Percentiles rank a stretch among this genome's conserved stretches.
These are phyloP conservation scores for Chlamydomonas sp. DNA, from an alignment of 139 green algal species.

Conservation along the genomic window DNA sequence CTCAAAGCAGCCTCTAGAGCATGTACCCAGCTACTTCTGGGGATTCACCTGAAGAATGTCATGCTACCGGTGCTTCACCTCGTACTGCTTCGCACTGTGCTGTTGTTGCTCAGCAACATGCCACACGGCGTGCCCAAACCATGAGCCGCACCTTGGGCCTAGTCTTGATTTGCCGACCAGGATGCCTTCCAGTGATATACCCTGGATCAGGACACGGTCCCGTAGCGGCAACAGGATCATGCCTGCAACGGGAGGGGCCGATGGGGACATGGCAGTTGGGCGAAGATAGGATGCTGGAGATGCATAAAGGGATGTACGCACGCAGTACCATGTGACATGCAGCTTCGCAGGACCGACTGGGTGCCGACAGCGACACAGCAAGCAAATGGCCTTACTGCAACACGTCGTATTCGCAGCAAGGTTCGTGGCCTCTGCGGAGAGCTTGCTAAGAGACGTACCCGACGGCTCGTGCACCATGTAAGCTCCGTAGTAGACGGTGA, in stretches of 20 bases:
- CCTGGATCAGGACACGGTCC: neutral
- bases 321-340: neutral
- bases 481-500: neutral
- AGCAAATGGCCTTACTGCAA: no score
- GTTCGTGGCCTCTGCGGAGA: no score
- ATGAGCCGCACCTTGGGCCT: neutral
- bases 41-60: no score
- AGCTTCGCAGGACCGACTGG: neutral
- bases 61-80: no score
- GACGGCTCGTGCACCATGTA: constrained; percentile 13
- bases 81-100: no score
- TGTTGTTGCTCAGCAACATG: no score
- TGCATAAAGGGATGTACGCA: neutral
- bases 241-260: neutral
- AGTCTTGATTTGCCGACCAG: neutral
- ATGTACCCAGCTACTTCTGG: no score
- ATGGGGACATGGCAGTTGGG: neutral
- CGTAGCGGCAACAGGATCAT: neutral
- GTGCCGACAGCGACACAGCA: no score
- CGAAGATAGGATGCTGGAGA: neutral
- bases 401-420: no score
- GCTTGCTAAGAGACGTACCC: neutral
- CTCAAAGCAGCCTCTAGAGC: no score
- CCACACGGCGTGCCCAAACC: no score
- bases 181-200: neutral